Evolutionary conservation across 495 filamentous ascomycete species (phyloP), one percentile per base, ranked within the genome.

Genomic region (Tuber magnatum): DNA sequence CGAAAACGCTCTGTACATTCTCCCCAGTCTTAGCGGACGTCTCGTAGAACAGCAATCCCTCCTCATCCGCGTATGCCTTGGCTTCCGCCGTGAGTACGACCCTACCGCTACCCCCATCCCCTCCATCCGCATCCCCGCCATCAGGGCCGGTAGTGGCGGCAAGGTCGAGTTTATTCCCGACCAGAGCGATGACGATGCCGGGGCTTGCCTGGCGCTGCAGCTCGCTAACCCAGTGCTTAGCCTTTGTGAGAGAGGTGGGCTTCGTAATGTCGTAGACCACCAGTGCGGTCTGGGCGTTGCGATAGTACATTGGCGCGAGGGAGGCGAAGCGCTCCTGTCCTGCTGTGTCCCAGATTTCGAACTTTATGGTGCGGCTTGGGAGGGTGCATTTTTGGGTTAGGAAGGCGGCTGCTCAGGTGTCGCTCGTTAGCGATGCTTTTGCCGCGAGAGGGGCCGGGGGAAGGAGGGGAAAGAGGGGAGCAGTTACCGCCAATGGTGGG

Each of bases 331-430:
- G 93, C 85, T 99, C 95, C 85, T 99, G 95, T 81, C 95, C 95
- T 44, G 96, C 95, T 7, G 95, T 99, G 88, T 99, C 95, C 95
- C 95, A 99, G 81, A 99, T 99, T 85, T 99, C 95, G 81, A 99
- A 99, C 85, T 99, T 99, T 87, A 99, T 98, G 75, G 93, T 99
- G 74, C 95, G 90, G 80, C 91, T 93, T 28, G 95, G 96, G 38
- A 99, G 92, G 78, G 92, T 93, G 86, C 93, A 97, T 91, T 98
- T 98, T 84, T 99, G 95, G 77, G 95, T 99, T 72, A 99, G 87
- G 86, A 99, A 99, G 79, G 95, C 95, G 80, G 95, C 95, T 98
- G 84, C 71, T 48, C 35, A 28, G 20, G 68, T 74, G 42, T 16
- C 46, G 18, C 75, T 69, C 80, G 56, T 68, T 68, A 28, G 28